A percentile compares a stretch with the other conserved stretches of the same genome.
These are phyloP conservation scores for Ogataea ganodermae DNA, from an alignment of 805 yeast genomes.

Conservation along the genomic window DNA sequence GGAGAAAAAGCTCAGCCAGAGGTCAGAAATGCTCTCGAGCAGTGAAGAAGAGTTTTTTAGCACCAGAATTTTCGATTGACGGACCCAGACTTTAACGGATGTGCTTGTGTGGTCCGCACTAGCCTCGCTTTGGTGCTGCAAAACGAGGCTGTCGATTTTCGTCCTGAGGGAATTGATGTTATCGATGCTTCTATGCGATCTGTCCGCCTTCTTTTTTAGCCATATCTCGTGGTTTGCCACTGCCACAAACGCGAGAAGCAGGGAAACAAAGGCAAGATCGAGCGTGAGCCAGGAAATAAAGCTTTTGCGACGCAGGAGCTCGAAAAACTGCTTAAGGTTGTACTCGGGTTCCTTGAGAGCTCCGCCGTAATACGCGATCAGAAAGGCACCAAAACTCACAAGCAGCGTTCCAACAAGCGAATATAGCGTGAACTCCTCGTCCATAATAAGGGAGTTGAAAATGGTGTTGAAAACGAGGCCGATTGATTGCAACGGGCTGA, in stretches of 20 bases:
- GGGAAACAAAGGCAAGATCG: conserved; percentile 35
- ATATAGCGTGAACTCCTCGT: conserved; percentile 63
- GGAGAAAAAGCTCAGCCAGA: conserved; percentile 11
- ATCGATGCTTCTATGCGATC: conserved; percentile 7
- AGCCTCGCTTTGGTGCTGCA: not conserved
- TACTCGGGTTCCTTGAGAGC: conserved; percentile 55
- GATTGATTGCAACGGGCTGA: conserved; percentile 82
- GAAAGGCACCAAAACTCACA: conserved; percentile 71
- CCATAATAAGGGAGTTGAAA: conserved; percentile 64
- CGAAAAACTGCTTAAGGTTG: conserved; percentile 47
- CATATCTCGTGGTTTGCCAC: conserved; percentile 18
- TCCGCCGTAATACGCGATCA: conserved; percentile 81
- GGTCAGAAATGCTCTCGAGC: not conserved
- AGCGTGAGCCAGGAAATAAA: conserved; percentile 61
- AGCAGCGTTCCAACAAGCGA: conserved; percentile 66
- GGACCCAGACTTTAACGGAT: not conserved
- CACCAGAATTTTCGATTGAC: not conserved
- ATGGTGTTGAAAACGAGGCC: conserved; percentile 87
- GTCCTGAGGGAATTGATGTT: conserved; percentile 6
- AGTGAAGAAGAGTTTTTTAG: not conserved
- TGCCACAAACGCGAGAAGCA: conserved; percentile 34
- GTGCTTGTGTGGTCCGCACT: not conserved
- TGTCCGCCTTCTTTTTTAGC: conserved; percentile 6
- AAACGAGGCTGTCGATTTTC: conserved; percentile 3
- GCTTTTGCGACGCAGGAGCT: conserved; percentile 41